Percentiles rank a stretch among this genome's conserved stretches.
Evolutionary conservation across 2,329 filamentous ascomycete species (phyloP).

Genomic region (Colletotrichum tabaci): DNA sequence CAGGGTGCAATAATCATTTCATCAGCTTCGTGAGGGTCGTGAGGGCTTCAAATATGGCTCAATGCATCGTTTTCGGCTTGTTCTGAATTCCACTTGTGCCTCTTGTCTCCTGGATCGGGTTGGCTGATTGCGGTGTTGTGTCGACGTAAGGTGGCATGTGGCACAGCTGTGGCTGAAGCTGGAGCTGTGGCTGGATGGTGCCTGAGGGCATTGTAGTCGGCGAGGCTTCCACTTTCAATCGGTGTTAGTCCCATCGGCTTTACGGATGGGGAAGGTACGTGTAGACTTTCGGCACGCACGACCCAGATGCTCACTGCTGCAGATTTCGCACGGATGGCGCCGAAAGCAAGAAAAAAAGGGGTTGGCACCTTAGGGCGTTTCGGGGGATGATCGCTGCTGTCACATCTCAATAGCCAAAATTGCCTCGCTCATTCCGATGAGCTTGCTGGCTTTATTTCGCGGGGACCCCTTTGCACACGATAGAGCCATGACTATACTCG

Average conservation of each 20-base stretch:
- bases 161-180: slow-evolving; percentile 39
- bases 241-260: background rate
- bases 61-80: slow-evolving; percentile 41
- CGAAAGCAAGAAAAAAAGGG: slow-evolving; percentile 21
- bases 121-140: slow-evolving; percentile 40
- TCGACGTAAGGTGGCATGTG: slow-evolving; percentile 37
- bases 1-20: slow-evolving; percentile 34
- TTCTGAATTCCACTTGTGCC: slow-evolving; percentile 17
- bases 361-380: slow-evolving; percentile 10
- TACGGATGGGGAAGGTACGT: background rate
- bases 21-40: slow-evolving; percentile 42
- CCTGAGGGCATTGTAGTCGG: background rate
- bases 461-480: slow-evolving; percentile 6
- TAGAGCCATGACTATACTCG: slow-evolving; percentile 1
- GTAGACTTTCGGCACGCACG: background rate
- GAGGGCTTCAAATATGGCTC: slow-evolving; percentile 28
- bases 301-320: background rate
- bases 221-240: slow-evolving; percentile 2
- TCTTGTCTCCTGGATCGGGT: slow-evolving; percentile 25
- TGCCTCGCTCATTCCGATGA: slow-evolving; percentile 21
- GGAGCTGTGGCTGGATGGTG: background rate
- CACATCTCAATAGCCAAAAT: slow-evolving; percentile 15
- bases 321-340: slow-evolving; percentile 30
- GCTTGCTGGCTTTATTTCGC: background rate
- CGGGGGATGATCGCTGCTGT: slow-evolving; percentile 24